Evolutionary conservation across 768 basidiomycete genomes (phyloP).

Genomic region (Gymnopilus junonius): DNA sequence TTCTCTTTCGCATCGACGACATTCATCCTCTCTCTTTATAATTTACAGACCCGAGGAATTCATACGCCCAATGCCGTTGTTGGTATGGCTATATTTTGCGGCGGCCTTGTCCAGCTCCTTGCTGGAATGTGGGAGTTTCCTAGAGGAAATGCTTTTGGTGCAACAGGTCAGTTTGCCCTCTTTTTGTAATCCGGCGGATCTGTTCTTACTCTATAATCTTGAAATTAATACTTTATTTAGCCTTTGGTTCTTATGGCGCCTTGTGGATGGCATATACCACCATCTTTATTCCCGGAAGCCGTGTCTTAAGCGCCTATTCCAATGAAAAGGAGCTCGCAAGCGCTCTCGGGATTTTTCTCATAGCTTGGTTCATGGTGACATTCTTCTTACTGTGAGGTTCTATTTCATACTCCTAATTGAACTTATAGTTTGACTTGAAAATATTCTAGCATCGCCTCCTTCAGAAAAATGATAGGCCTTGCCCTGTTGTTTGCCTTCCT

Average conservation of each 20-base stretch:
- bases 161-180: constrained; percentile 52
- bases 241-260: constrained; percentile 80
- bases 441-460: constrained; percentile 22
- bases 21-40: constrained; percentile 69
- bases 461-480: constrained; percentile 27
- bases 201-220: too few species aligned
- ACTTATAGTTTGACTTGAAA: too few species aligned
- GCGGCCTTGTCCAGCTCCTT: constrained; percentile 75
- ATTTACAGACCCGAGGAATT: constrained; percentile 50
- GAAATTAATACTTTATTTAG: constrained; percentile 41
- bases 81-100: constrained; percentile 74
- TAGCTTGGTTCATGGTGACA: constrained; percentile 68
- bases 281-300: constrained; percentile 68
- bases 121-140: constrained; percentile 81
- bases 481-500: constrained; percentile 26
- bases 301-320: constrained; percentile 55
- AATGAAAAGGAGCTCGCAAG: constrained; percentile 42
- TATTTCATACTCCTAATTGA: too few species aligned
- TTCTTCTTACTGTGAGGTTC: constrained; percentile 48
- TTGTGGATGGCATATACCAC: constrained; percentile 85
- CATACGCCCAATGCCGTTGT: constrained; percentile 60
- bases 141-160: constrained; percentile 63
- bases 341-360: constrained; percentile 69
- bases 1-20: constrained; percentile 45
- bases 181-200: neutral